Evolutionary conservation across 768 basidiomycete species (phyloP).

Genomic region (Exsudoporus frostii): DNA sequence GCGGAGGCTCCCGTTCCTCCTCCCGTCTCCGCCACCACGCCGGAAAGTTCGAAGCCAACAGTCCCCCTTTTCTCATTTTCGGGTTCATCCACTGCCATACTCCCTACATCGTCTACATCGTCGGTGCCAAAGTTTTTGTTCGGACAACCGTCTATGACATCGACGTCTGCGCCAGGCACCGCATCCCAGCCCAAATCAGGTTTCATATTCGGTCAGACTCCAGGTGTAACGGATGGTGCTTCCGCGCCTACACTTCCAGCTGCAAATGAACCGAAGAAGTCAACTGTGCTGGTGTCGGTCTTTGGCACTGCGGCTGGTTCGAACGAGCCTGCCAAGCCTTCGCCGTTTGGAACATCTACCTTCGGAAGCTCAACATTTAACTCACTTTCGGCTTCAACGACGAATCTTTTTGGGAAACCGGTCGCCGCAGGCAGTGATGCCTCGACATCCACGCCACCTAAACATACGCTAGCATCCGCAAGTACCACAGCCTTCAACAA

Average conservation of each 20-base stretch:
- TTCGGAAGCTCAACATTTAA: conserved; percentile 23
- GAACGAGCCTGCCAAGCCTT: conserved; percentile 25
- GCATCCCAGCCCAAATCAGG: conserved; percentile 21
- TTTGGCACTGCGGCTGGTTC: conserved; percentile 15
- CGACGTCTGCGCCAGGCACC: conserved; percentile 1
- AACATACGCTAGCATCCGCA: conserved; percentile 10
- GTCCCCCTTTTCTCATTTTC: conserved; percentile 24
- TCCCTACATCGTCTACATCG: conserved; percentile 5
- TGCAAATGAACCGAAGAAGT: conserved; percentile 24
- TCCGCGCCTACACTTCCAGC: conserved; percentile 10
- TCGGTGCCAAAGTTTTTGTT: conserved; percentile 26
- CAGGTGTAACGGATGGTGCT: conserved; percentile 24
- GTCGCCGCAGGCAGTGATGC: conserved; percentile 10
- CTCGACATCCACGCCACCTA: conserved; percentile 21
- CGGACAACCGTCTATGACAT: conserved; percentile 13
- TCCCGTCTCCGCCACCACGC: background rate
- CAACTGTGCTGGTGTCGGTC: conserved; percentile 21
- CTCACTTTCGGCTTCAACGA: conserved; percentile 10
- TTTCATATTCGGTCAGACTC: conserved; percentile 21
- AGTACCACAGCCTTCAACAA: conserved; percentile 17
- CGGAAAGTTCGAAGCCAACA: conserved; percentile 13
- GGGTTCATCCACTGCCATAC: conserved; percentile 3
- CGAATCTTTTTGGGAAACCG: conserved; percentile 15
- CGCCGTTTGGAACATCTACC: conserved; percentile 14
- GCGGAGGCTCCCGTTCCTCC: background rate